Conservation (phyloP, 495 filamentous ascomycete genomes). For the Durotheca rogersii region DNA sequence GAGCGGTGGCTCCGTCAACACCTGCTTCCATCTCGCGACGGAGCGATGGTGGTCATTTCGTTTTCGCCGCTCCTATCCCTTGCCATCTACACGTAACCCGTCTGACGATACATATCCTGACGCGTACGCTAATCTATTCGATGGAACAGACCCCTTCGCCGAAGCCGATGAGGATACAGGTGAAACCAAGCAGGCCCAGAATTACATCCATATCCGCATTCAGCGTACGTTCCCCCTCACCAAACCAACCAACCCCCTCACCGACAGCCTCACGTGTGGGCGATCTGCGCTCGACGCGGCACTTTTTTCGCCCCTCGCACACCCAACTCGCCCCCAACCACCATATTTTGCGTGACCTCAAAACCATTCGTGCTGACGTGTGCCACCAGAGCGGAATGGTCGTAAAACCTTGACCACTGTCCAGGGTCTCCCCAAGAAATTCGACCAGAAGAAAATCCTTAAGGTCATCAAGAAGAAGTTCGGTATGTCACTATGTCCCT, state of each 20-base stretch:
- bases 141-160: constrained; percentile 92
- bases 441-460: constrained; percentile 98
- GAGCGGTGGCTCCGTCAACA: too few relatives aligned
- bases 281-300: constrained; percentile 1
- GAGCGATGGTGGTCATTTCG: background rate
- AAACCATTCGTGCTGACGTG: constrained; percentile 17
- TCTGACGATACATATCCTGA: too few relatives aligned
- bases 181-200: constrained; percentile 84
- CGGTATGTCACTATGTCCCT: constrained; percentile 56
- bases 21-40: too few relatives aligned
- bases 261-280: constrained; percentile 4
- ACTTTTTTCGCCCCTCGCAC: background rate
- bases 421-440: constrained; percentile 96
- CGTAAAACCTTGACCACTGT: constrained; percentile 99
- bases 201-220: constrained; percentile 99
- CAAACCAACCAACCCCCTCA: too few relatives aligned
- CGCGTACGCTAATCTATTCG: constrained; percentile 19
- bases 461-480: constrained; percentile 99
- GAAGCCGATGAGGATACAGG: constrained; percentile 99
- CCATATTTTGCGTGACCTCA: constrained; percentile 3
- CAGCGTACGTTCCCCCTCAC: constrained; percentile 71
- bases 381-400: constrained; percentile 91
- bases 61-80: constrained; percentile 3
- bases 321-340: constrained; percentile 1
- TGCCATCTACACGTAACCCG: too few relatives aligned